A percentile compares a stretch with the other conserved stretches of the same genome.
phyloP scores from a whole-genome alignment of 23 red algal genomes.

The Chondrus crispus region DNA sequence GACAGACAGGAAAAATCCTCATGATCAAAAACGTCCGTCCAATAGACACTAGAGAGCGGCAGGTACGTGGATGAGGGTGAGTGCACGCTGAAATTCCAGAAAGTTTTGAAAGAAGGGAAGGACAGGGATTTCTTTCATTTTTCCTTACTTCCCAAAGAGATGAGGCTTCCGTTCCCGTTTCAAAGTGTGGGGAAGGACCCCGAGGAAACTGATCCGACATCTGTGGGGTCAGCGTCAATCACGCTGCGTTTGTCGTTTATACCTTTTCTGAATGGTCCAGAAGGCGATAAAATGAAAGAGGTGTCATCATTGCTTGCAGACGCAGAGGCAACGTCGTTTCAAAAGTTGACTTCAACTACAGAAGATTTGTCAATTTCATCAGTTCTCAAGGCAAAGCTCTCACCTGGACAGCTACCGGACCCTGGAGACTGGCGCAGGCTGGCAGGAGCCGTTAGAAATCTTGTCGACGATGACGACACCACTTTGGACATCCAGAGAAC shows the following conservation, averaged over 20 bases:
- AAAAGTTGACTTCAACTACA: no score
- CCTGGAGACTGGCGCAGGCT: slow-evolving; percentile 27
- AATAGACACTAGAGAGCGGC: neutral
- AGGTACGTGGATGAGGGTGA: neutral
- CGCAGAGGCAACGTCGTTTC: no score
- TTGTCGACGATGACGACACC: neutral
- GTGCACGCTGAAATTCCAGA: neutral
- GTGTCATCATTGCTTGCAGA: neutral
- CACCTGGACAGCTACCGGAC: neutral
- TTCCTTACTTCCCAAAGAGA: slow-evolving; percentile 2
- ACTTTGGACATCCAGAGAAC: neutral
- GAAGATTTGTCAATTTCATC: neutral
- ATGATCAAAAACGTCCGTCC: no score
- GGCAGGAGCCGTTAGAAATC: neutral
- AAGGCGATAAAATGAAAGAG: neutral
- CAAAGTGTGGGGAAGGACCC: neutral
- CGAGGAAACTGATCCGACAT: neutral
- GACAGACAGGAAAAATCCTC: no score
- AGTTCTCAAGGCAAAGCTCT: neutral
- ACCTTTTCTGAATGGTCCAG: neutral
- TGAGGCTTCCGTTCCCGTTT: slow-evolving; percentile 26
- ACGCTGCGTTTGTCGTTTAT: slow-evolving; percentile 30
- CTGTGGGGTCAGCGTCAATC: neutral
- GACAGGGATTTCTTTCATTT: slow-evolving; percentile 27
- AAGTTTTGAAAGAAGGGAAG: neutral